Base-by-base conservation (phyloP, 2,329 filamentous ascomycete species). In the Colletotrichum liaoningense region DNA sequence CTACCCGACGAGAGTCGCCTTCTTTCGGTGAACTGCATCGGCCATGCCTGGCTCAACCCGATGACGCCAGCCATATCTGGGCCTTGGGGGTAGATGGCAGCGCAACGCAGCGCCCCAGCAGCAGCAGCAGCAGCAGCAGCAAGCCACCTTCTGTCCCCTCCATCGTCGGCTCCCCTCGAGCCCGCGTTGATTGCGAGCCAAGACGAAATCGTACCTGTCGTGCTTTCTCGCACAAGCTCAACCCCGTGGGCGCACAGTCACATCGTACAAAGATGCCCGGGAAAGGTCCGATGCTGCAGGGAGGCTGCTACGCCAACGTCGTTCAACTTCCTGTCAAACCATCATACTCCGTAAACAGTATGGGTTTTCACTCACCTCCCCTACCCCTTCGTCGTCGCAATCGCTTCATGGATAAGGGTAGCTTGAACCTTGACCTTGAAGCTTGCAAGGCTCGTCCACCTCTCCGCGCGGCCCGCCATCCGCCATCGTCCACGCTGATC, bases 231-330 rank as follows among this genome's bases (percentile, higher is more conserved):
- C 67, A 70, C 67, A 73, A 54, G 22, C 65, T 69, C 30, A 49
- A 35, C 66, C 52, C 55, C 66, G 30, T 35, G 42, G 59, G 55
- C 42, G 55, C 66, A 54, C 54, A 56, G 55, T 73, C 60, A 66
- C 67, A 73, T 73, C 60, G 49, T 60, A 73, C 70, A 70, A 49
- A 73, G 70, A 73, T 70, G 70, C 60, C 70, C 70, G 67, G 70
- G 26, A 70, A 73, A 73, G 70, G 67, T 73, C 70, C 70, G 70
- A 73, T 73, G 67, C 70, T 70, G 67, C 70, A 73, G 30, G 54
- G 65, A 72, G 58, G 69, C 69, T 72, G 54, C 58, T 46, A 30
- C 67, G 60, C 60, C 70, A 73, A 70, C 66, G 67, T 65, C 55
- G 67, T 70, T 35, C 42, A 49, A 49, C 42, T 49, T 49, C 49